Conservation (phyloP, 495 filamentous ascomycete genomes). For the Trypethelium eluteriae region DNA sequence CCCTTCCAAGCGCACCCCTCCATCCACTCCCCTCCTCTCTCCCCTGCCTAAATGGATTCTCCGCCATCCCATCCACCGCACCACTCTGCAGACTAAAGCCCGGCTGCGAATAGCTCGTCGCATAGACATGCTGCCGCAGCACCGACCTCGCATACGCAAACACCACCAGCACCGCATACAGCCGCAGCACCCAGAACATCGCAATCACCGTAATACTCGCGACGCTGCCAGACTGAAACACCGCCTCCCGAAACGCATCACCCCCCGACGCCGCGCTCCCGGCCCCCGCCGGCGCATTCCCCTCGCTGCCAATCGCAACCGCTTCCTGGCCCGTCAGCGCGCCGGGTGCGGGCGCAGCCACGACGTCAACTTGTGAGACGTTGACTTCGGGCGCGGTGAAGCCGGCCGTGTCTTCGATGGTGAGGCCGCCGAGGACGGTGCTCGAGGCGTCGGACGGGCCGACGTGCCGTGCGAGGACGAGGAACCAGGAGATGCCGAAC, state of each 20-base stretch:
- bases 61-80: conserved; percentile 45
- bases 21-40: conserved; percentile 65
- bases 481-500: conserved; percentile 78
- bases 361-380: conserved; percentile 45
- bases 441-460: conserved; percentile 31
- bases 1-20: conserved; percentile 63
- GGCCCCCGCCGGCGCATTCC: conserved; percentile 15
- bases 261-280: neutral
- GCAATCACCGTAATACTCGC: conserved; percentile 67
- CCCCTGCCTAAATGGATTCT: conserved; percentile 63
- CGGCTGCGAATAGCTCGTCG: conserved; percentile 21
- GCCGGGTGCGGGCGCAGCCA: conserved; percentile 39
- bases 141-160: conserved; percentile 69
- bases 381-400: conserved; percentile 62
- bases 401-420: conserved; percentile 58
- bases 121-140: conserved; percentile 48
- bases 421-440: conserved; percentile 35
- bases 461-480: conserved; percentile 52
- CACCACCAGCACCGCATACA: conserved; percentile 73
- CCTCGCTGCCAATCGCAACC: conserved; percentile 41
- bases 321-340: conserved; percentile 43
- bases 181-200: conserved; percentile 59
- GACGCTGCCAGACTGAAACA: conserved; percentile 61
- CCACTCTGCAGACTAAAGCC: conserved; percentile 24
- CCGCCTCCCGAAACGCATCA: conserved; percentile 40